A percentile compares a stretch with the other conserved stretches of the same genome.
phyloP scores from a whole-genome alignment of 2,329 filamentous ascomycete species.

The Hymenoscyphus linearis region DNA sequence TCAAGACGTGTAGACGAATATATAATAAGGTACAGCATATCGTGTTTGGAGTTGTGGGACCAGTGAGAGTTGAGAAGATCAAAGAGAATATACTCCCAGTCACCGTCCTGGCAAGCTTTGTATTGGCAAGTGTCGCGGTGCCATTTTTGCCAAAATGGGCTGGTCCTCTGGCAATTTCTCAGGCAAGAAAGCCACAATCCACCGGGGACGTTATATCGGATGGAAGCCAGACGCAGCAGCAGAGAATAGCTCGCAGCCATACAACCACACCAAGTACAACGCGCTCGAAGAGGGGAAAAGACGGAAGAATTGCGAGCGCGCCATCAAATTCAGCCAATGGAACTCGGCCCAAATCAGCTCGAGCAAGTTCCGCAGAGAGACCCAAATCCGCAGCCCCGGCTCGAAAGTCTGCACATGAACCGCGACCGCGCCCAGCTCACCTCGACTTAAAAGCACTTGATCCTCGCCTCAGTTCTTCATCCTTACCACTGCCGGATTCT shows the following conservation, averaged over 20 bases:
- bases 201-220: slow-evolving; percentile 58
- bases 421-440: slow-evolving; percentile 25
- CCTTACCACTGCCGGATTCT: slow-evolving; percentile 58
- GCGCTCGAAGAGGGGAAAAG: slow-evolving; percentile 40
- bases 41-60: slow-evolving; percentile 72
- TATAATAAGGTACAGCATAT: slow-evolving; percentile 88
- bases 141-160: slow-evolving; percentile 73
- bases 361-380: slow-evolving; percentile 23
- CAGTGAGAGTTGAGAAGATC: slow-evolving; percentile 66
- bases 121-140: slow-evolving; percentile 69
- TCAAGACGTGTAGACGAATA: slow-evolving; percentile 75
- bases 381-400: slow-evolving; percentile 22
- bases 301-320: slow-evolving; percentile 35
- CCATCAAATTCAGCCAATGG: slow-evolving; percentile 26
- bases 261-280: slow-evolving; percentile 54
- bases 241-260: slow-evolving; percentile 61
- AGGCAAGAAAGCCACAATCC: slow-evolving; percentile 69
- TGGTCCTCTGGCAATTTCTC: slow-evolving; percentile 74
- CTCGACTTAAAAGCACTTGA: slow-evolving; percentile 40
- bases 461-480: slow-evolving; percentile 62
- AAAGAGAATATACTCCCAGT: slow-evolving; percentile 77
- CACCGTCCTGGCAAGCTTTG: slow-evolving; percentile 73
- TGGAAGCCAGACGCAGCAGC: slow-evolving; percentile 41
- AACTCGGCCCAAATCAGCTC: slow-evolving; percentile 22
- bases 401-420: slow-evolving; percentile 20